Base-by-base conservation (phyloP, 306 rosid species). In the Rosa lucieae region DNA sequence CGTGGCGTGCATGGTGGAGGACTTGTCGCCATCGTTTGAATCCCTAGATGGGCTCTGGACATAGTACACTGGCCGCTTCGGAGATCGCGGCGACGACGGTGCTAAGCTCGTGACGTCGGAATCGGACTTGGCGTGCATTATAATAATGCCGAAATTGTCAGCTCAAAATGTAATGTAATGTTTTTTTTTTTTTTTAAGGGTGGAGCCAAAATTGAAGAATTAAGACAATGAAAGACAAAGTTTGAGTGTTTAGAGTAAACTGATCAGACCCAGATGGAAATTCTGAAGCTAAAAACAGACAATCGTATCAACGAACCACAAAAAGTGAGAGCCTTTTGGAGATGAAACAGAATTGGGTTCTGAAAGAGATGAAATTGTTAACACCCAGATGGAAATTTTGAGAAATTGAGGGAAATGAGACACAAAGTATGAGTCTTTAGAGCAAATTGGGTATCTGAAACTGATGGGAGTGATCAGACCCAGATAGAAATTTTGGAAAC, bases 1-100 rank as follows among this genome's bases (percentile, higher is more conserved):
- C 52, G 91, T 83, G 51, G 88, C 86, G 10, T 89, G 97, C 83
- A 82, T 65, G 6, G 87, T 61, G 5, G 87, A 88, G 0, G 90
- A 88, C 61, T 94, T 94, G 66, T 92, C 93, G 37, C 94, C 96
- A 80, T 90, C 97, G 83, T 90, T 85, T 37, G 98, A 94, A 39
- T 94, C 97, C 37, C 89, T 73, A 0, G 95, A 89, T 0, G 98
- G 98, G 78, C 97, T 91, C 66, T 91, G 91, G 15, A 92, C 93
- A 74, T 82, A 90, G 83, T 92, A 94, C 35, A 74, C 86, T 2
- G 88, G 78, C 26, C 88, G 88, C 69, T 94, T 94, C 11, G 94
- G 94, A 4, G 94, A 92, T 77, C 86, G 73, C 2, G 91, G 91
- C 5, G 93, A 86, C 13, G 94, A 94, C 13, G 91, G 84, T 21